A percentile compares a stretch with the other conserved stretches of the same genome.
phyloP scores from a whole-genome alignment of 208 protist species.

The Balamuthia mandrillaris region DNA sequence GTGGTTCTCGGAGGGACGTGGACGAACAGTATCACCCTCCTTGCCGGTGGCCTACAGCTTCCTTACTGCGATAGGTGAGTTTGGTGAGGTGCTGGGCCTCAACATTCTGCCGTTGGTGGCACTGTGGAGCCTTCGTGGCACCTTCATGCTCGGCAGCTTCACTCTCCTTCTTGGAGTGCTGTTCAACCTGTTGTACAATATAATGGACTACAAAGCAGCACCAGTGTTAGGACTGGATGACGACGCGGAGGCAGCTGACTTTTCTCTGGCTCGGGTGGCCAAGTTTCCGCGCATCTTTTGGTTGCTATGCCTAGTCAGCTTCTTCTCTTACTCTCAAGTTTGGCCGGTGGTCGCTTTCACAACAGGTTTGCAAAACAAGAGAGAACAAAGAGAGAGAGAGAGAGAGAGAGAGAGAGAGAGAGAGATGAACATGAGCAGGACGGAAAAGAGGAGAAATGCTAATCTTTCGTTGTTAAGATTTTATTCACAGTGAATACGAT shows the following conservation, averaged over 20 bases:
- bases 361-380: no score
- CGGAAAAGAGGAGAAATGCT: no score
- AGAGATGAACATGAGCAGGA: no score
- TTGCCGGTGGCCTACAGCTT: background rate
- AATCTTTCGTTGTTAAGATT: no score
- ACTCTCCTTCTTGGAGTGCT: no score
- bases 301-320: background rate
- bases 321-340: constrained; percentile 7
- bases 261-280: background rate
- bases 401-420: no score
- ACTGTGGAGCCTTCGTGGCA: no score
- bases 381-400: no score
- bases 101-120: background rate
- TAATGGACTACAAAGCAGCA: background rate
- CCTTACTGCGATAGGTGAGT: background rate
- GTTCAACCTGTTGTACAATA: background rate
- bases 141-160: no score
- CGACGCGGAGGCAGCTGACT: background rate
- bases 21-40: background rate
- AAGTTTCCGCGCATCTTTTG: background rate
- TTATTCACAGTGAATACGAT: background rate
- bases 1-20: background rate
- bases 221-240: background rate
- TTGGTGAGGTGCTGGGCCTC: background rate
- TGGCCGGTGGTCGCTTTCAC: constrained; percentile 1